Base-by-base conservation (phyloP, 495 filamentous ascomycete species). In the Cetradonia linearis region DNA sequence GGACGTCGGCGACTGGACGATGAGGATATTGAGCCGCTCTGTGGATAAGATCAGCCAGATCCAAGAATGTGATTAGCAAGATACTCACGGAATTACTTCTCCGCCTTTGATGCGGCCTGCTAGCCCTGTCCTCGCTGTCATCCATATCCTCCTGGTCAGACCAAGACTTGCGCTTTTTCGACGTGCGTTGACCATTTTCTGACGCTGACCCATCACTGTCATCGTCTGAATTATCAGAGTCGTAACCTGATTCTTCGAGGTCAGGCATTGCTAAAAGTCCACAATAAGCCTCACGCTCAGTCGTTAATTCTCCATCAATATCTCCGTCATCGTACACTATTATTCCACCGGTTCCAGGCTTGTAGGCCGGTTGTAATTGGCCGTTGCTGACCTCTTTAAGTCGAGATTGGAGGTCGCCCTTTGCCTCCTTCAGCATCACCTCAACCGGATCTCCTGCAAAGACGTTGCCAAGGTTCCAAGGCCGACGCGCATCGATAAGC, bases 291-390 rank as follows among this genome's bases (percentile, higher is more conserved):
- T 88, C 83, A 63, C 79, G 74, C 72, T 97, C 91, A 23, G 72
- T 75, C 36, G 63, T 65, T 47, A 97, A 71, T n/a, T 91, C 90
- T 56, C 92, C 89, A 63, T 91, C 87, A 49, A 98, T 93, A 72
- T 98, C 93, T 18, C 92, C 94, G 71, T 97, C 94, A 67, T 97
- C 94, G 71, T 89, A 93, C 6, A 95, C 89, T 58, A 96, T 77
- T 62, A 96, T 88, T 0, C 91, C 91, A 31, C 91, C 91, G 61
- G 79, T 83, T 37, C 88, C 88, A 20, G 85, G 83, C 63, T 79
- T 80, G 69, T 91, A 96, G 1, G 77, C 70, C n/a, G 78, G 75
- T 36, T 79, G 78, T 33, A 96, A 82, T 56, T 80, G 80, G 0
- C 93, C 93, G 53, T 81, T 76, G 1, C 81, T 76, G 0, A 84